phyloP scores from a whole-genome alignment of 768 basidiomycete species.

The Floccularia luteovirens region DNA sequence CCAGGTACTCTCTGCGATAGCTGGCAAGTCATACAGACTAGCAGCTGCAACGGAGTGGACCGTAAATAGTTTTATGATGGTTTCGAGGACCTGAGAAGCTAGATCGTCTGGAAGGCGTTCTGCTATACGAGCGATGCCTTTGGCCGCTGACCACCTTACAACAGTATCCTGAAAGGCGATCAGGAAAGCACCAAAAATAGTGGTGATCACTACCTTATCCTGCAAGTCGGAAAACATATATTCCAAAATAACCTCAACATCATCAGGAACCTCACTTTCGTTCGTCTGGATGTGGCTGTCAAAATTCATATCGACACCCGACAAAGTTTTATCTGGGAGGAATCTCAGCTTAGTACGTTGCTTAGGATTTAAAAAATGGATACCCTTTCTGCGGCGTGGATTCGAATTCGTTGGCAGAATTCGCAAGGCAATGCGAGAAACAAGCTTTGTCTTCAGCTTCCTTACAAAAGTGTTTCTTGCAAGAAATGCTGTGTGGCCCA shows the following conservation, averaged over 20 bases:
- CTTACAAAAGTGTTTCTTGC: conserved; percentile 58
- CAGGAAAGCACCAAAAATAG: conserved; percentile 5
- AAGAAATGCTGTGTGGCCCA: conserved; percentile 34
- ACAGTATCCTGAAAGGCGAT: conserved; percentile 67
- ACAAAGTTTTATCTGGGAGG: conserved; percentile 18
- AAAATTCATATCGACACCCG: conserved; percentile 12
- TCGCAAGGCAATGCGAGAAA: conserved; percentile 57
- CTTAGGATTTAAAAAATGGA: conserved; percentile 7
- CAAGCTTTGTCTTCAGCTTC: conserved; percentile 60
- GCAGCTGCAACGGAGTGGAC: conserved; percentile 65
- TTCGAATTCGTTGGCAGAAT: conserved; percentile 44
- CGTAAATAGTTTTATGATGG: conserved; percentile 66
- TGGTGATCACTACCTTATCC: conserved; percentile 56
- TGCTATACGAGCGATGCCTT: conserved; percentile 81
- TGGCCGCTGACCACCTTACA: conserved; percentile 92
- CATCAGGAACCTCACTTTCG: conserved; percentile 66
- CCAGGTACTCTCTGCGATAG: conserved; percentile 84
- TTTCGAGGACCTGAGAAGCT: conserved; percentile 75
- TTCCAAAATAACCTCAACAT: conserved; percentile 68
- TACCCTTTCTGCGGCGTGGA: conserved; percentile 32
- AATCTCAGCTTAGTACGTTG: conserved; percentile 4
- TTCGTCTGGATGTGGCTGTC: conserved; percentile 17
- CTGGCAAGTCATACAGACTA: conserved; percentile 61
- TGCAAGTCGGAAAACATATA: conserved; percentile 66
- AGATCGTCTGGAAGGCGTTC: conserved; percentile 74